Percentiles rank a stretch among this genome's conserved stretches.
phyloP scores from a whole-genome alignment of 345 rosid genomes.

The Alliaria petiolata region DNA sequence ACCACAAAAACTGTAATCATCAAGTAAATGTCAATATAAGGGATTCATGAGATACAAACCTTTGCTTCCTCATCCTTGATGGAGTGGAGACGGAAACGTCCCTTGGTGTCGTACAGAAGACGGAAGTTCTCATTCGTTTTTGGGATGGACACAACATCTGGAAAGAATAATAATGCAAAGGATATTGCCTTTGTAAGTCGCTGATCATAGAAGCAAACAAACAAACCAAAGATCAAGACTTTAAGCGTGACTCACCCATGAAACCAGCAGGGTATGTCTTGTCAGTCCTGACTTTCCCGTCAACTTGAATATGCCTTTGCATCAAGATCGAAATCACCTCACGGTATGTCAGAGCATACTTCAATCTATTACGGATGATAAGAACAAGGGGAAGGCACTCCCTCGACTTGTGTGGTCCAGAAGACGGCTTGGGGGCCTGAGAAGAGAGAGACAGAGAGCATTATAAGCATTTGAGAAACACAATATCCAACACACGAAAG shows the following conservation, averaged over 20 bases:
- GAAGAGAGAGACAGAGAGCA: background rate
- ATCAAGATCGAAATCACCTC: conserved; percentile 67
- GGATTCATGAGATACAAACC: conserved; percentile 32
- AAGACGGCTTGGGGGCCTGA: conserved; percentile 79
- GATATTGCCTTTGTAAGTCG: background rate
- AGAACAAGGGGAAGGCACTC: conserved; percentile 63
- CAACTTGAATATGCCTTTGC: conserved; percentile 79
- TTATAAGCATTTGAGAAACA: background rate
- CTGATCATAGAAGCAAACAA: background rate
- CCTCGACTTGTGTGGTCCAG: conserved; percentile 83
- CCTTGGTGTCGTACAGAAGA: conserved; percentile 79
- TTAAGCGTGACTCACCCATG: conserved; percentile 57
- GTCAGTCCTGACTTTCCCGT: conserved; percentile 74
- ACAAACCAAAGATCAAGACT: background rate
- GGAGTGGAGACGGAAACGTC: conserved; percentile 78
- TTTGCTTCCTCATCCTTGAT: conserved; percentile 77
- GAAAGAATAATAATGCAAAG: background rate
- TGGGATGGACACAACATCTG: conserved; percentile 79
- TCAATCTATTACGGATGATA: conserved; percentile 52
- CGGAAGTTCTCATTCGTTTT: conserved; percentile 81
- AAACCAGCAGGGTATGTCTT: conserved; percentile 85
- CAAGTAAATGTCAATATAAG: background rate
- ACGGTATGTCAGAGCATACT: conserved; percentile 59
- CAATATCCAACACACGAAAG: background rate
- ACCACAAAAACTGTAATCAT: background rate